These are phyloP conservation scores for Musa acuminata DNA, from an alignment of 176 grass and related monocot species.

Conservation along the genomic window DNA sequence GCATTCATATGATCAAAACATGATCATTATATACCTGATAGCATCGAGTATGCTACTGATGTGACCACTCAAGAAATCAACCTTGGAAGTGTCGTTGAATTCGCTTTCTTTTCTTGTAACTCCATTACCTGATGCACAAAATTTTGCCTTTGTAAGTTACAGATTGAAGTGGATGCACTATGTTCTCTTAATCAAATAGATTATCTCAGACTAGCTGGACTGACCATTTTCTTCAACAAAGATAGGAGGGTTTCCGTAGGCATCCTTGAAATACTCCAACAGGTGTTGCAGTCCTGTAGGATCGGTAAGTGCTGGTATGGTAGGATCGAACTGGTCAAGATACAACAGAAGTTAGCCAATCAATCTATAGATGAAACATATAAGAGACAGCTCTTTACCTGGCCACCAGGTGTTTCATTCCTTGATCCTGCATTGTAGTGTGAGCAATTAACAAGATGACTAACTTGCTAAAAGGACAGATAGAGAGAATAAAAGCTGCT, in stretches of 20 bases:
- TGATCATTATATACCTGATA: slow-evolving; percentile 21
- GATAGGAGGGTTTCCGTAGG: slow-evolving; percentile 52
- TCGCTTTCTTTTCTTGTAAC: background rate
- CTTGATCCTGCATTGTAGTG: background rate
- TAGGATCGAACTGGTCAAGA: slow-evolving; percentile 31
- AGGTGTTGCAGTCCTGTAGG: slow-evolving; percentile 44
- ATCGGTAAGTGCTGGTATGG: slow-evolving; percentile 16
- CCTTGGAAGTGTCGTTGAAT: slow-evolving; percentile 14
- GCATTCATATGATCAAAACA: background rate
- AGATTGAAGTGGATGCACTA: background rate
- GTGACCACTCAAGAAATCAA: slow-evolving; percentile 27
- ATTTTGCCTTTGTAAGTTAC: background rate
- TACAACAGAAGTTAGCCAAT: background rate
- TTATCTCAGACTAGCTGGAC: background rate
- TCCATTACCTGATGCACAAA: slow-evolving; percentile 18
- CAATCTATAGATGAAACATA: background rate
- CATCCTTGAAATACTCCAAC: slow-evolving; percentile 46
- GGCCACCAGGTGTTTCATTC: background rate
- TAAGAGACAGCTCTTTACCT: background rate
- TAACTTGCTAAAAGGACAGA: background rate
- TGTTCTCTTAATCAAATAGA: background rate
- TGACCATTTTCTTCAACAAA: slow-evolving; percentile 87
- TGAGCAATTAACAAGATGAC: background rate
- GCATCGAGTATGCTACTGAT: slow-evolving; percentile 25
- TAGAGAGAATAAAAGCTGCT: background rate